A percentile compares a stretch with the other conserved stretches of the same genome.
These are phyloP conservation scores for Ephemerocybe angulata DNA, from an alignment of 768 basidiomycete genomes.

Conservation along the genomic window DNA sequence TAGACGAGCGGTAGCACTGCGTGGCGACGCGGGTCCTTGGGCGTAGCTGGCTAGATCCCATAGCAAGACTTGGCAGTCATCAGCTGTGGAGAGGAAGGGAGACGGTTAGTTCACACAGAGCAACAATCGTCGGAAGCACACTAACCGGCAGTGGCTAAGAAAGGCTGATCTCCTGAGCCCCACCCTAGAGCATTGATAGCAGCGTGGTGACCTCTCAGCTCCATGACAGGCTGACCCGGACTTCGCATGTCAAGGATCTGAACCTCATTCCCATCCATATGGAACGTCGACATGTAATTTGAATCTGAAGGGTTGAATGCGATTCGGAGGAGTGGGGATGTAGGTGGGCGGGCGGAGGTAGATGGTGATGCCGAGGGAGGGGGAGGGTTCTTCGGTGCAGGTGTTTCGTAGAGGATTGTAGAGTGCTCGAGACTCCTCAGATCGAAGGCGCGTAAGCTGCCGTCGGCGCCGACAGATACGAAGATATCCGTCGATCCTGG, in stretches of 20 bases:
- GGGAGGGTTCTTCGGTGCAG: conserved; percentile 69
- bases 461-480: conserved; percentile 97
- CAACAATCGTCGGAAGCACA: conserved; percentile 9
- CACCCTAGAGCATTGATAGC: conserved; percentile 87
- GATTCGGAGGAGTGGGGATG: conserved; percentile 80
- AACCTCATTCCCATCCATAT: conserved; percentile 85
- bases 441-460: conserved; percentile 94
- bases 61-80: conserved; percentile 90
- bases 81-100: conserved; percentile 52
- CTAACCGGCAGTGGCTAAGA: conserved; percentile 85
- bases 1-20: conserved; percentile 65
- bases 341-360: conserved; percentile 61
- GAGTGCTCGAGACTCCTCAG: conserved; percentile 95
- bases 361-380: conserved; percentile 57
- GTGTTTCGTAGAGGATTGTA: conserved; percentile 95
- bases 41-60: conserved; percentile 82
- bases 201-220: conserved; percentile 78
- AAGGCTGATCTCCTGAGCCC: conserved; percentile 79
- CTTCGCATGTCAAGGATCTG: conserved; percentile 96
- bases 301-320: conserved; percentile 89
- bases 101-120: neutral
- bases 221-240: conserved; percentile 93
- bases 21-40: conserved; percentile 61
- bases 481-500: conserved; percentile 95
- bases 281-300: conserved; percentile 96